phyloP scores from a whole-genome alignment of 768 basidiomycete genomes.

The Lanmaoa rubissima region DNA sequence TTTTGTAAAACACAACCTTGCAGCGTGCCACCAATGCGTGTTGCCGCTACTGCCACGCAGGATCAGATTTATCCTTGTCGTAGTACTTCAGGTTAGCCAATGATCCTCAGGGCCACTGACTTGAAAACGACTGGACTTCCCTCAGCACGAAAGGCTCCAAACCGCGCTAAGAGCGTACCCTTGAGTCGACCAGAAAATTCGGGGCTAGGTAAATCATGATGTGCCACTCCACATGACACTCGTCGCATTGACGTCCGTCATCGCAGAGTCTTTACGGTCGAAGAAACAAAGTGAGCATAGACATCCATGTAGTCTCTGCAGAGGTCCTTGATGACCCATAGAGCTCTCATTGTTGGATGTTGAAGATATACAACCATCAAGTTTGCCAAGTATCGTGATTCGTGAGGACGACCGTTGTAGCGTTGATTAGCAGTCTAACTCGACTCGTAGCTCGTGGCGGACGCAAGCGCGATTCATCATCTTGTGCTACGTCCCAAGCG shows the following conservation, averaged over 20 bases:
- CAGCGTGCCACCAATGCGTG: slow-evolving; percentile 11
- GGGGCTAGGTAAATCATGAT: slow-evolving; percentile 11
- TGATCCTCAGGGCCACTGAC: not conserved
- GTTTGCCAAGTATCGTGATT: slow-evolving; percentile 3
- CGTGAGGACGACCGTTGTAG: slow-evolving; percentile 10
- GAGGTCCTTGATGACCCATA: slow-evolving; percentile 3
- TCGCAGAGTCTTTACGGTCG: slow-evolving; percentile 13
- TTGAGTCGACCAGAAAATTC: slow-evolving; percentile 10
- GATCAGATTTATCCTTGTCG: not conserved
- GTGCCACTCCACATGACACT: not conserved
- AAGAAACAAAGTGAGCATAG: slow-evolving; percentile 17
- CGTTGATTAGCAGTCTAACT: slow-evolving; percentile 1
- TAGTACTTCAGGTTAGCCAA: slow-evolving; percentile 18
- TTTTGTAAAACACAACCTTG: not conserved
- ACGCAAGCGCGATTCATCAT: slow-evolving; percentile 17
- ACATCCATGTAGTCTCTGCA: not conserved
- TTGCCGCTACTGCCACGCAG: not conserved
- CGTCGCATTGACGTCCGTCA: slow-evolving; percentile 10
- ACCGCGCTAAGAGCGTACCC: slow-evolving; percentile 18
- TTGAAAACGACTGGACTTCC: slow-evolving; percentile 4
- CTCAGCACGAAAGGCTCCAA: slow-evolving; percentile 13
- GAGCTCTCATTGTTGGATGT: slow-evolving; percentile 9
- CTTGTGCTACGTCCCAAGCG: not conserved
- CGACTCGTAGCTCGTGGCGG: slow-evolving; percentile 10
- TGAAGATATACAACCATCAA: slow-evolving; percentile 3